phyloP scores from a whole-genome alignment of 208 protist genomes.

The Porcisia hertigi region DNA sequence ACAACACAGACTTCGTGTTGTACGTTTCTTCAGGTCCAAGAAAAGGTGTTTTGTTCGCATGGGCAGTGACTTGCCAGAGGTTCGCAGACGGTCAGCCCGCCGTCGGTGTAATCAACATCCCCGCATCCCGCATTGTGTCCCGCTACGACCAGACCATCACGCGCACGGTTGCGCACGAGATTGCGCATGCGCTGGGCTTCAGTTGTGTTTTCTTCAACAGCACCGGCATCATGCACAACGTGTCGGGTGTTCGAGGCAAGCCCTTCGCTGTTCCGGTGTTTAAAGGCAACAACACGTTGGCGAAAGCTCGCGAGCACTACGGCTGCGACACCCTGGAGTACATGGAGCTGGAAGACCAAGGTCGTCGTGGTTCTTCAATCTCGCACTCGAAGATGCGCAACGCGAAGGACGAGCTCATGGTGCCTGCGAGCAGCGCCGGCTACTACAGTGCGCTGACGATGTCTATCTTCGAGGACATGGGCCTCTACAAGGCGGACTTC shows the following conservation, averaged over 20 bases:
- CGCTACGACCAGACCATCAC: constrained; percentile 7
- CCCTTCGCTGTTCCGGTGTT: constrained; percentile 20
- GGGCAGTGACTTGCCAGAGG: constrained; percentile 47
- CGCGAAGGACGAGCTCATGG: too few relatives aligned
- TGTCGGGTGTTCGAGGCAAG: constrained; percentile 27
- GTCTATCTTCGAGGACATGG: too few relatives aligned
- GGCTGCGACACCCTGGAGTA: constrained; percentile 52
- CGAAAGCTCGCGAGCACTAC: constrained; percentile 33
- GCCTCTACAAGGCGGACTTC: too few relatives aligned
- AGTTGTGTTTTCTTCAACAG: constrained; percentile 18
- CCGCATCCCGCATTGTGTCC: constrained; percentile 24
- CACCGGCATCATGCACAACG: constrained; percentile 1
- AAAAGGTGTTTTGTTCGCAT: constrained; percentile 21
- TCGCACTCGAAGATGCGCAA: too few relatives aligned
- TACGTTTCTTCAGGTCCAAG: constrained; percentile 57
- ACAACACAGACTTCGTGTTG: constrained; percentile 56
- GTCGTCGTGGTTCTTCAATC: too few relatives aligned
- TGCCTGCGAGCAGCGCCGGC: too few relatives aligned
- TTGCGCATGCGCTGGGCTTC: constrained; percentile 89
- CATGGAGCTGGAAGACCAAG: constrained; percentile 83
- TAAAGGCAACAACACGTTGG: neutral
- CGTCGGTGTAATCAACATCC: constrained; percentile 54
- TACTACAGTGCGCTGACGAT: too few relatives aligned
- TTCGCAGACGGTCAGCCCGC: constrained; percentile 23
- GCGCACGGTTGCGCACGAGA: constrained; percentile 67